Percentiles rank a stretch among this genome's conserved stretches.
Conservation (phyloP, 371 early-diverging fungal genomes). For the Rhizopus arrhizus region DNA sequence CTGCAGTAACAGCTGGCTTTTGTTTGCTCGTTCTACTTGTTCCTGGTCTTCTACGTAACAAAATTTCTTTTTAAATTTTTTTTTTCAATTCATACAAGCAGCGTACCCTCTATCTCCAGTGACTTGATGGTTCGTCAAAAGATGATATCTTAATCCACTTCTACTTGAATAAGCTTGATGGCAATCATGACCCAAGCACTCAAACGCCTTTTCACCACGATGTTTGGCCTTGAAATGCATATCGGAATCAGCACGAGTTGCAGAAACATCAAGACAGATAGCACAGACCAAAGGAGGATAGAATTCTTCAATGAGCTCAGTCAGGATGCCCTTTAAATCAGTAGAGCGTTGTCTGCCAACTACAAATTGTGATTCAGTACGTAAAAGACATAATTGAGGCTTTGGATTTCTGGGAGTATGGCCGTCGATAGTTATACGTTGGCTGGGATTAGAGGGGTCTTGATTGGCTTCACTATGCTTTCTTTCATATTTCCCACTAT, state of each 20-base stretch:
- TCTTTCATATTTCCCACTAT: background rate
- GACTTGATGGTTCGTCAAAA: constrained; percentile 30
- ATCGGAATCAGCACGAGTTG: constrained; percentile 24
- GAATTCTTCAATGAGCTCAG: constrained; percentile 26
- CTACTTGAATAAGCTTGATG: constrained; percentile 27
- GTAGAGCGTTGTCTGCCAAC: constrained; percentile 16
- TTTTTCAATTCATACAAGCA: constrained; percentile 2
- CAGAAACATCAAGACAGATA: constrained; percentile 13
- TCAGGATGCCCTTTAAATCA: constrained; percentile 17
- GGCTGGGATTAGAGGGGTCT: background rate
- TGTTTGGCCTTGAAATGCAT: constrained; percentile 26
- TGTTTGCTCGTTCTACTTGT: too few relatives aligned
- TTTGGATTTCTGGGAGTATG: background rate
- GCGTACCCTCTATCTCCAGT: constrained; percentile 2
- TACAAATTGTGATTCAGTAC: background rate
- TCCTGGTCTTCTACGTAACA: too few relatives aligned
- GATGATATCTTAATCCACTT: constrained; percentile 32
- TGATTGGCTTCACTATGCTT: background rate
- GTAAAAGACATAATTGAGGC: background rate
- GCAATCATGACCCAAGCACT: constrained; percentile 25
- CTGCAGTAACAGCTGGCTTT: too few relatives aligned
- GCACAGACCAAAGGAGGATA: constrained; percentile 39
- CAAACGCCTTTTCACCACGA: constrained; percentile 22
- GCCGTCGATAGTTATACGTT: background rate
- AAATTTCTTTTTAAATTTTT: background rate